Conservation (phyloP, 352 stramenopile genomes). For the Globisporangium megalacanthum region DNA sequence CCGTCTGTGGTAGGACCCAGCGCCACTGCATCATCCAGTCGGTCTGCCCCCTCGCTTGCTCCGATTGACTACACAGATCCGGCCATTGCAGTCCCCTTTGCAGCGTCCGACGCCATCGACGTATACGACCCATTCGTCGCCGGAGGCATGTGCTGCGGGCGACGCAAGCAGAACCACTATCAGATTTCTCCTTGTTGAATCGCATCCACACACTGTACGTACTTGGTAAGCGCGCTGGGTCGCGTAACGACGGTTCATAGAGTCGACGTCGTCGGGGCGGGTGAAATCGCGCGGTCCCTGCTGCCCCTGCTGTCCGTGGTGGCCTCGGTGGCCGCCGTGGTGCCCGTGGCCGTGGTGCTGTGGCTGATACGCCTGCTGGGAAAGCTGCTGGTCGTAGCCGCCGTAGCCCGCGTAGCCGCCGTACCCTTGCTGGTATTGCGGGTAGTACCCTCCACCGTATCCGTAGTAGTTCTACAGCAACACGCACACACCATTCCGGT, state of each 20-base stretch:
- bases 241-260: constrained; percentile 75
- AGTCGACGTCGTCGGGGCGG: constrained; percentile 59
- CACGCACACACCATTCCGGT: no score
- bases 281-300: constrained; percentile 70
- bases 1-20: background rate
- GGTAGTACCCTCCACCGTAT: constrained; percentile 58
- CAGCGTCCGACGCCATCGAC: constrained; percentile 57
- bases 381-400: constrained; percentile 39
- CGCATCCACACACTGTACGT: constrained; percentile 5
- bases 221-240: constrained; percentile 79
- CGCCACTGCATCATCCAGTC: background rate
- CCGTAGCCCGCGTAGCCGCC: constrained; percentile 41
- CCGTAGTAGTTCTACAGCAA: constrained; percentile 47
- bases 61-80: constrained; percentile 51
- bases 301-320: constrained; percentile 28
- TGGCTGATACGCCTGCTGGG: constrained; percentile 30
- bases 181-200: background rate
- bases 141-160: constrained; percentile 70
- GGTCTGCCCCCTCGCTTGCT: background rate
- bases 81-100: constrained; percentile 73
- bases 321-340: constrained; percentile 30
- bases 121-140: constrained; percentile 53
- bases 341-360: constrained; percentile 26
- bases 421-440: constrained; percentile 43
- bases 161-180: background rate